Base-by-base conservation (phyloP, 306 rosid species). In the Vigna mungo region DNA sequence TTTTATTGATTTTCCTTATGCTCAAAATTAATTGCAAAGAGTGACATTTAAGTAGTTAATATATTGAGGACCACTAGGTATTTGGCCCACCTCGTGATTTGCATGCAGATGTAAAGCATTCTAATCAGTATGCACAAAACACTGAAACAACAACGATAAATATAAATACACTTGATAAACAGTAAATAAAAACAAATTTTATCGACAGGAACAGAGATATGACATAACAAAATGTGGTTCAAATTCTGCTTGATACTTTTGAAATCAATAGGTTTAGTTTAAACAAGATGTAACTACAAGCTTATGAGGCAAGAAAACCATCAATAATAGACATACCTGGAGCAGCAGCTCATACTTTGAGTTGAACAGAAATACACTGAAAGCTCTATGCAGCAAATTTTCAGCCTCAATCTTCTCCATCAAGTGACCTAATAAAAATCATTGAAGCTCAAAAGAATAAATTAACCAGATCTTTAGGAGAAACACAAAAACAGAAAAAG, bases 321-420 rank as follows among this genome's bases (percentile, higher is more conserved):
- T 37, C 43, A 49, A 6, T 34, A 67, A 66, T 8, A 69, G 61
- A 61, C 69, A 12, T 83, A 96, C 99, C 99, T 96, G 99, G 78
- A 96, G 98, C 81, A 96, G 98, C 86, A 96, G 72, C 87, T 96
- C 97, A 62, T 83, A 84, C 82, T 96, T 96, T 56, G 98, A 80
- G 92, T 96, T 96, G 76, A 96, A 96, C 79, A 96, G 77, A 83
- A 96, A 96, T 68, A 96, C 99, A 53, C 99, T 96, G 85, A 96
- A 96, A 81, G 99, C 98, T 68, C 98, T 86, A 72, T 96, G 99
- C 44, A 96, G 88, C 94, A 86, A 72, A 77, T 91, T 92, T 78
- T 84, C 94, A 72, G 93, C 70, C 83, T 96, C 97, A 79, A 96
- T 92, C 88, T 92, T 96, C 64, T 92, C 98, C 99, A 90, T 88